Base-by-base conservation (phyloP, 1,284 basidiomycete genomes). In the Mycena citricolor region DNA sequence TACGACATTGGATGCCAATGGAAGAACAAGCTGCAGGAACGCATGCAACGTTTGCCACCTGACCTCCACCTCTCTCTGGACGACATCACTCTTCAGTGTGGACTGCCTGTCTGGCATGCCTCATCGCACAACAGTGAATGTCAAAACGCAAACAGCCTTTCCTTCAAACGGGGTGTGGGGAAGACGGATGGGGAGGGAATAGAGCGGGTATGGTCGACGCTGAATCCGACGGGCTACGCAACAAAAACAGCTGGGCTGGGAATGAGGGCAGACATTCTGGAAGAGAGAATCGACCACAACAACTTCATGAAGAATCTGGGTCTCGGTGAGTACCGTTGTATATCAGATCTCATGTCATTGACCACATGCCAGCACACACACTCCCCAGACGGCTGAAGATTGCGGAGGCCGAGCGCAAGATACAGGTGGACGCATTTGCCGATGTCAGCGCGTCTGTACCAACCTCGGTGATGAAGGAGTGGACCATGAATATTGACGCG, bases 101-200 rank as follows among this genome's bases (percentile, higher is more conserved):
- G 26, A 23, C 19, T 42, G 8, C 39, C 39, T 5, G 39, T 42
- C 4, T 42, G 39, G 39, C 39, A 42, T 24, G 39, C 29, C 5
- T 23, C 29, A 14, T 30, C 31, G 17, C 39, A 42, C 28, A 32
- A 42, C 5, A 33, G 16, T 5, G 13, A 17, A 7, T 42, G 39
- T n/a, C 39, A 32, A n/a, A 38, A 33, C 16, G 17, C 25, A 2
- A 54, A 48, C 24, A 47, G 54, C 3, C 43, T 61, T 4, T 33
- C 14, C 24, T 43, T 29, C 19, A 34, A 23, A 17, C 6, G 16
- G 8, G 41, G 41, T 5, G 51, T 42, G 16, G 58, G 54, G 6
- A 32, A 48, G 16, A 60, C 56, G 6, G 52, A 59, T 32, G 58
- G 58, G 0, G 60, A 63, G 42, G 59, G 54, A 1, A 53, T 60